phyloP scores from a whole-genome alignment of 441 rosid genomes.

The Populus tomentosa region DNA sequence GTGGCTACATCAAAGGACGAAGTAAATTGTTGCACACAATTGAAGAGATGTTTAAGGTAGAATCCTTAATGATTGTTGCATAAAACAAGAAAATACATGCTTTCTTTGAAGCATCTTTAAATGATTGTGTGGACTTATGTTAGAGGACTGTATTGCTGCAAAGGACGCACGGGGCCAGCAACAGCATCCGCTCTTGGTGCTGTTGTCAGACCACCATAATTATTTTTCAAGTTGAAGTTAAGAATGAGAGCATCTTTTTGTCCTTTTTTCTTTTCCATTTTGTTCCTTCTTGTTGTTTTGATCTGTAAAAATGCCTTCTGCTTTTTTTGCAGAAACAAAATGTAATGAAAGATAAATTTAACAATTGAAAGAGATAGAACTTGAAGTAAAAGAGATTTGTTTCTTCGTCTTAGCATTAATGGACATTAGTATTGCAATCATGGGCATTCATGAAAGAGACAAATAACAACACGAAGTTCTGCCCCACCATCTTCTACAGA shows the following conservation, averaged over 20 bases:
- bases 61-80: no score
- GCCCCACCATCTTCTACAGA: background rate
- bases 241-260: no score
- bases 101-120: background rate
- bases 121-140: background rate
- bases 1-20: no score
- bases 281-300: background rate
- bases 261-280: background rate
- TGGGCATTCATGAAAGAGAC: constrained; percentile 9
- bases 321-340: background rate
- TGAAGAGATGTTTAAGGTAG: no score
- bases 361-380: no score
- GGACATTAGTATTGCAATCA: no score
- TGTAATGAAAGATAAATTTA: no score
- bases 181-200: background rate
- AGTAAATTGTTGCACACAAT: no score
- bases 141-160: background rate
- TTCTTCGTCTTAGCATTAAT: background rate
- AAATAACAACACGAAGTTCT: background rate
- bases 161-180: background rate
- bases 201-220: background rate
- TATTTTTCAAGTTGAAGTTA: background rate
- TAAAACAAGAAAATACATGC: no score
- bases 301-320: background rate
- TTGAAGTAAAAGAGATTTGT: background rate